phyloP scores from a whole-genome alignment of 306 rosid species.

The Prunus mira region DNA sequence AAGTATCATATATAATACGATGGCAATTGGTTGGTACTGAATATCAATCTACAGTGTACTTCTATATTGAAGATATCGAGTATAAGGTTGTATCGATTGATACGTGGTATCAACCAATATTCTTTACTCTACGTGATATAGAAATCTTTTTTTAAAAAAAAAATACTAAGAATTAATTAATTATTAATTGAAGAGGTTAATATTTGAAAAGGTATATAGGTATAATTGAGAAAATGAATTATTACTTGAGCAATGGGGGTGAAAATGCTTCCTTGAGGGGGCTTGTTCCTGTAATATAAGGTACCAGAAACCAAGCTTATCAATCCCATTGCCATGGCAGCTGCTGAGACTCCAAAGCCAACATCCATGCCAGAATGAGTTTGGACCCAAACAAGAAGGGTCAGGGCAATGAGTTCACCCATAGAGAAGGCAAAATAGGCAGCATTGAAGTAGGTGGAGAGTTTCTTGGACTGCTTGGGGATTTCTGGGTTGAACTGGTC shows the following conservation, averaged over 20 bases:
- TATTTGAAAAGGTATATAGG: background rate
- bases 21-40: too few species aligned
- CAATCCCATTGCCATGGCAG: slow-evolving; percentile 81
- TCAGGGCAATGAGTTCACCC: slow-evolving; percentile 84
- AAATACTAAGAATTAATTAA: background rate
- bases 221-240: background rate
- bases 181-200: background rate
- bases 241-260: slow-evolving; percentile 81
- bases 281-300: slow-evolving; percentile 74
- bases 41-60: too few species aligned
- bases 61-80: too few species aligned
- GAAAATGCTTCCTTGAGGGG: slow-evolving; percentile 81
- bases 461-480: slow-evolving; percentile 50
- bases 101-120: too few species aligned
- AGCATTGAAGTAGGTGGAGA: slow-evolving; percentile 81
- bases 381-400: slow-evolving; percentile 88
- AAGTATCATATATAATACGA: too few species aligned
- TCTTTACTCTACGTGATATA: too few species aligned
- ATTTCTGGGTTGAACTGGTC: slow-evolving; percentile 65
- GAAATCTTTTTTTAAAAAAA: too few species aligned
- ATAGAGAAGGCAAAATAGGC: slow-evolving; percentile 87
- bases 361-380: slow-evolving; percentile 98
- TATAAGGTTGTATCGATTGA: too few species aligned
- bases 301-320: slow-evolving; percentile 68
- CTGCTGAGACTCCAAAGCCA: slow-evolving; percentile 92